Evolutionary conservation across 23 red algal genomes (phyloP), one percentile per base, ranked within the genome.

Genomic region (Gracilariopsis chorda): DNA sequence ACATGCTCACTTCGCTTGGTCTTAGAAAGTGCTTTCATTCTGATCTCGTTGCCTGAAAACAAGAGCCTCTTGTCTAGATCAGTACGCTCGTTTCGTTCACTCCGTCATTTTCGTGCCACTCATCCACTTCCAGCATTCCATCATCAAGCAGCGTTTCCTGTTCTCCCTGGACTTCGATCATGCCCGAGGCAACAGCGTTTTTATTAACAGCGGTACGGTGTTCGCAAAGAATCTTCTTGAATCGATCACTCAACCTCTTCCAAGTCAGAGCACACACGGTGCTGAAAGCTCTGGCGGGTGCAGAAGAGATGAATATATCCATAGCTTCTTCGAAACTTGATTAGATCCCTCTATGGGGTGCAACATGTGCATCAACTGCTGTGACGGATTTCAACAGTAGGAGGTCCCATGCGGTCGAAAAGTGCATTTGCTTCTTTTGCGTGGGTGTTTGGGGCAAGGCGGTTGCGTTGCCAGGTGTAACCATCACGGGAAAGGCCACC

Each of bases 161-260:
- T 53, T 48, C 69, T 55, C 42, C 75, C 37, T 35, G 23, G 35
- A 80, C 46, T 42, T 80, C 75, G 23, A 80, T 57, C 23, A 80
- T 80, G 6, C 75, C 75, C 21, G 75, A 80, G 55, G 75, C 75
- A 49, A 47, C 44, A 48, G 49, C 42, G 45, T 80, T 80, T 4
- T 21, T 53, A 28, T 42, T 45, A 28, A 80, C 75, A 27, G 75
- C 75, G n/a, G 23, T 21, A 29, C 75, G 44, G 46, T 80, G 75
- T 21, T 80, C 75, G 34, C 41, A 21, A 39, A 46, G 32, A 39
- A 75, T 75, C 34, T 75, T 75, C 41, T 75, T 75, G 41, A 75
- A 75, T 23, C 69, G 69, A 46, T 75, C 69, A 39, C 43, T 75
- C 28, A 75, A 39, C 69, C 29, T 75, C 40, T 75, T 75, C 69